These are phyloP conservation scores for Geranium incanum DNA, from an alignment of 441 rosid species.

Conservation along the genomic window DNA sequence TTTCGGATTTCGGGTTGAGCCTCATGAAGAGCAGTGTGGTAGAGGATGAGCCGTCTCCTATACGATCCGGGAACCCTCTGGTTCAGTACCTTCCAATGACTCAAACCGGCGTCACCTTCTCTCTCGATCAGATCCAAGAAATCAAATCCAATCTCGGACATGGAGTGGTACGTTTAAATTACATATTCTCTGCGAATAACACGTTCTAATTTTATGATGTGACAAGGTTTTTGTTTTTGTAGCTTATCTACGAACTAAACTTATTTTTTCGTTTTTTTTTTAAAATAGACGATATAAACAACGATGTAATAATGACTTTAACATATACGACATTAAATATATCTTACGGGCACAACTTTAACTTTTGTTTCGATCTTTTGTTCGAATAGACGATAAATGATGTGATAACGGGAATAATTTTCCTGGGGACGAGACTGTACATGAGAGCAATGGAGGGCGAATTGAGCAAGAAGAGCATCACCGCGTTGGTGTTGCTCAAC, in stretches of 20 bases:
- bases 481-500: conserved; percentile 41
- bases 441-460: conserved; percentile 26
- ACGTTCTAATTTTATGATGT: too few relatives aligned
- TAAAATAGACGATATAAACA: too few relatives aligned
- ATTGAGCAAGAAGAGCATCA: conserved; percentile 12
- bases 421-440: conserved; percentile 37
- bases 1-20: conserved; percentile 32
- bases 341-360: too few relatives aligned
- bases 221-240: too few relatives aligned
- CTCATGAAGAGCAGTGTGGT: conserved; percentile 27
- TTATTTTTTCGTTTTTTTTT: too few relatives aligned
- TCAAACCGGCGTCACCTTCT: conserved; percentile 24
- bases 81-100: conserved; percentile 31
- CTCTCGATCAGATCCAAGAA: conserved; percentile 35
- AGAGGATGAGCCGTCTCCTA: conserved; percentile 27
- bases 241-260: too few relatives aligned
- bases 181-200: too few relatives aligned
- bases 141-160: conserved; percentile 31
- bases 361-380: too few relatives aligned
- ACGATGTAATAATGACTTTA: too few relatives aligned
- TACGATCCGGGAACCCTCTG: conserved; percentile 29
- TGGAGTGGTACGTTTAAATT: conserved; percentile 28
- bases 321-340: too few relatives aligned
- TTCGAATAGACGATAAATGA: conserved; percentile 37
- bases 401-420: conserved; percentile 34